Base-by-base conservation (phyloP, 192 early-diverging fungal genomes). In the Mortierella hygrophila region DNA sequence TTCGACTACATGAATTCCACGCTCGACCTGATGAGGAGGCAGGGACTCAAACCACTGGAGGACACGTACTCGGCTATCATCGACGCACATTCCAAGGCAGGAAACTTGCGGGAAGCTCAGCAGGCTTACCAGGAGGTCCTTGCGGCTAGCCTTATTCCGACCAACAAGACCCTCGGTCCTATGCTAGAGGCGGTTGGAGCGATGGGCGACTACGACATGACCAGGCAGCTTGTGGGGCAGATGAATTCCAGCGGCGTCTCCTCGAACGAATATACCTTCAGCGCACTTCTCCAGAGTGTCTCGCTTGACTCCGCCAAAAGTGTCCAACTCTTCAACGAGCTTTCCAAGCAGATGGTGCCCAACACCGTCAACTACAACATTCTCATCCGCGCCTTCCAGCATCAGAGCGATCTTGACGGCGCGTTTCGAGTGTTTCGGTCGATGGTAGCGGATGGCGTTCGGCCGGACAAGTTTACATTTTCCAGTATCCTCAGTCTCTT, bases 401-500 rank as follows among this genome's bases (percentile, higher is more conserved):
- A 85, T 40, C 65, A 80, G 29, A 47, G 78, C 5, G 89, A 93
- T 77, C 49, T 93, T 6, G 77, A 88, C 26, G 90, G 89, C 6
- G 89, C 89, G 3, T 81, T 74, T 65, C 60, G 77, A 41, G 78
- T 89, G 35, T 93, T 89, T 74, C 75, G 76, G 0, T 82, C 76
- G 29, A 87, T 93, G 86, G 23, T 84, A 4, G 77, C 75, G 44
- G 68, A 83, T 21, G 79, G 79, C 2, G 72, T 90, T 9, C 15
- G 57, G 32, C 92, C 92, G 3, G 88, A 91, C 77, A 75, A 82
- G 57, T 77, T 82, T 11, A 92, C 89, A 1, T 92, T 89, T 68
- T 90, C 90, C 54, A 89, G 89, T 11, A 78, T 93, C 23, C 90
- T 93, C 38, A 85, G 87, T 38, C 80, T 93, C 75, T 89, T 86